These are phyloP conservation scores for Musa troglodytarum DNA, from an alignment of 176 grass and related monocot genomes.

Conservation along the genomic window DNA sequence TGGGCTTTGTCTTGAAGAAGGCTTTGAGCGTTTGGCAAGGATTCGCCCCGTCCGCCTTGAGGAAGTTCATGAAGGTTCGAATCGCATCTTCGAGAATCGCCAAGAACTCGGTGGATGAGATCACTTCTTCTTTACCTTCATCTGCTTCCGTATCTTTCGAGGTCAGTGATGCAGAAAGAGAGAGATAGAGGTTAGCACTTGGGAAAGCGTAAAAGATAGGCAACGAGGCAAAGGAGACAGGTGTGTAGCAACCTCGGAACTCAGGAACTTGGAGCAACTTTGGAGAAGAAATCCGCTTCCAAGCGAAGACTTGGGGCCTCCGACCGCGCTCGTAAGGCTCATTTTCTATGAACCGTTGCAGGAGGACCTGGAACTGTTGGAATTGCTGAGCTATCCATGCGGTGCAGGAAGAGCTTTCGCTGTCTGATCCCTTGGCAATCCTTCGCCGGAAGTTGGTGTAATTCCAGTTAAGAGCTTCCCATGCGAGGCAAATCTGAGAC, in stretches of 20 bases:
- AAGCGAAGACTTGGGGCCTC: slow-evolving; percentile 64
- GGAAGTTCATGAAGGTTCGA: slow-evolving; percentile 78
- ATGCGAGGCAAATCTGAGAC: slow-evolving; percentile 75
- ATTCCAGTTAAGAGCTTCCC: slow-evolving; percentile 95
- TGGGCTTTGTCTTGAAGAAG: background rate
- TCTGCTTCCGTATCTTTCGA: slow-evolving; percentile 2
- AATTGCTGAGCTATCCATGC: slow-evolving; percentile 76
- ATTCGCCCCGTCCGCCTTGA: slow-evolving; percentile 56
- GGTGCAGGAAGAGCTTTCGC: slow-evolving; percentile 44
- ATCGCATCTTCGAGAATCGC: slow-evolving; percentile 57
- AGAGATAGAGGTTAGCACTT: background rate
- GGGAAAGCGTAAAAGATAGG: background rate
- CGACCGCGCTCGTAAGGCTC: slow-evolving; percentile 73
- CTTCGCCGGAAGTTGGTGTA: slow-evolving; percentile 44
- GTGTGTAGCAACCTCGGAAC: slow-evolving; percentile 43
- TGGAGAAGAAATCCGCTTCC: slow-evolving; percentile 61
- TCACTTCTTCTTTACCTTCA: slow-evolving; percentile 63
- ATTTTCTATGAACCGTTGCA: slow-evolving; percentile 82
- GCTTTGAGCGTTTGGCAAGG: slow-evolving; percentile 54
- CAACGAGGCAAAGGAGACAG: background rate
- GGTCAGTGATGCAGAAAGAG: background rate
- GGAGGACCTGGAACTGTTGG: slow-evolving; percentile 89
- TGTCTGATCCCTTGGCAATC: slow-evolving; percentile 21
- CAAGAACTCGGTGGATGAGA: slow-evolving; percentile 72
- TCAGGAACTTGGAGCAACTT: slow-evolving; percentile 82